Evolutionary conservation across 306 rosid species (phyloP), one percentile per base, ranked within the genome.

Genomic region (Trifolium pratense): DNA sequence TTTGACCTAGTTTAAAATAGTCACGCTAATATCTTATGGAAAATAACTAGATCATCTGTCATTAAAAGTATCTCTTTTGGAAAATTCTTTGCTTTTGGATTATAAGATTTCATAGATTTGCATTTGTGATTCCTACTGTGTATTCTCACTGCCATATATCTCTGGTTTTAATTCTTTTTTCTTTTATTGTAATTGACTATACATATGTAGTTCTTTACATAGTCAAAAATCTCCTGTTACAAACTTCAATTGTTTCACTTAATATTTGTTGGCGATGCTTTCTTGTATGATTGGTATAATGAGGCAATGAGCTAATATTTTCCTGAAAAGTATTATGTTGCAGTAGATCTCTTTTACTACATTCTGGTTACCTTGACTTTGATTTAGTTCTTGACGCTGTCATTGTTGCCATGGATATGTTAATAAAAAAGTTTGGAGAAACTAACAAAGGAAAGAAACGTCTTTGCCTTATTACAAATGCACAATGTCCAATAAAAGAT

Each of bases 401-500:
- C 70, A 87, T 93, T 78, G 91, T 93, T 71, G 98, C 92, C 76
- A 76, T 93, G 97, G 98, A 93, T 87, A 86, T 91, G 87, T 70
- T 93, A 72, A 93, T 93, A 51, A 93, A 93, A 84, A 91, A 86
- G 78, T 93, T 79, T 78, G 89, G 88, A 70, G 83, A 77, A 26
- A 89, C 97, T 45, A 80, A 78, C 66, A 91, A 84, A 76, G 97
- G 93, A 64, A 93, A 88, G 82, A 93, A 93, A 75, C 88, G 91
- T 39, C 80, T 93, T 10, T 88, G 92, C 79, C 91, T 93, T 29
- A 75, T 93, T 73, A 93, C 98, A 40, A 87, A 89, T 88, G 98
- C 92, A 2, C 78, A 69, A 6, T 88, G 77, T 73, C 88, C 98
- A 26, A 81, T 84, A 77, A 88, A 93, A 80, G 86, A 87, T 34